Conservation (phyloP, 495 filamentous ascomycete genomes). For the Hypomontagnella submonticulosa region DNA sequence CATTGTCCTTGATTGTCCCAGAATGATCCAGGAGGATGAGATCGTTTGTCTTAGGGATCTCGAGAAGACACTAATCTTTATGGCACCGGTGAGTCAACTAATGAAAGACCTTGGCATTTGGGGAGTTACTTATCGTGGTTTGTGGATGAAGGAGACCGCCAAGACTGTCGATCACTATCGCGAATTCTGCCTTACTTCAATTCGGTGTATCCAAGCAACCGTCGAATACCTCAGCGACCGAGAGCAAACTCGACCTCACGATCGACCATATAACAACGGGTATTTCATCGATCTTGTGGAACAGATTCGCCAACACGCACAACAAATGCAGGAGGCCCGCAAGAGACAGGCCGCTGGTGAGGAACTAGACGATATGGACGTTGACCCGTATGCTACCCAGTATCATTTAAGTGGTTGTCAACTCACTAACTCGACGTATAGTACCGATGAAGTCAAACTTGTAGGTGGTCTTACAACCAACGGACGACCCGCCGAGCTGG, state of each 20-base stretch:
- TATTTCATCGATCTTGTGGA: conserved; percentile 95
- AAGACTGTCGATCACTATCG: conserved; percentile 75
- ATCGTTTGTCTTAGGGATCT: conserved; percentile 88
- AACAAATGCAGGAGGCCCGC: conserved; percentile 63
- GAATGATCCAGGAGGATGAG: conserved; percentile 79
- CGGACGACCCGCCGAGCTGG: conserved; percentile 80
- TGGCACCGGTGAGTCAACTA: conserved; percentile 84
- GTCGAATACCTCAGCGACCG: conserved; percentile 80
- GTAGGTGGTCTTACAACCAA: conserved; percentile 80
- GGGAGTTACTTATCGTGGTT: conserved; percentile 73
- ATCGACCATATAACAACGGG: conserved; percentile 87
- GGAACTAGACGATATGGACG: conserved; percentile 59
- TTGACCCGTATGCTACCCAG: conserved; percentile 60
- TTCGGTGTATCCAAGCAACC: conserved; percentile 85
- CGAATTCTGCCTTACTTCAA: conserved; percentile 85
- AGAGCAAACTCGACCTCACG: conserved; percentile 81
- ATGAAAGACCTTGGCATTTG: conserved; percentile 60
- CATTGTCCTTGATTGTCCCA: conserved; percentile 77
- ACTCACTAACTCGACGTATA: conserved; percentile 57
- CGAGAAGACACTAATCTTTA: conserved; percentile 87
- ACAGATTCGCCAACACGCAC: conserved; percentile 81
- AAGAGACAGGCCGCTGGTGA: conserved; percentile 58
- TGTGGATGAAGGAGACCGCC: conserved; percentile 77
- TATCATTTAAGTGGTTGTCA: not conserved
- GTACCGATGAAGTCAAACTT: conserved; percentile 74